Conservation (phyloP, 495 filamentous ascomycete genomes). For the Trichoderma asperelloides region DNA sequence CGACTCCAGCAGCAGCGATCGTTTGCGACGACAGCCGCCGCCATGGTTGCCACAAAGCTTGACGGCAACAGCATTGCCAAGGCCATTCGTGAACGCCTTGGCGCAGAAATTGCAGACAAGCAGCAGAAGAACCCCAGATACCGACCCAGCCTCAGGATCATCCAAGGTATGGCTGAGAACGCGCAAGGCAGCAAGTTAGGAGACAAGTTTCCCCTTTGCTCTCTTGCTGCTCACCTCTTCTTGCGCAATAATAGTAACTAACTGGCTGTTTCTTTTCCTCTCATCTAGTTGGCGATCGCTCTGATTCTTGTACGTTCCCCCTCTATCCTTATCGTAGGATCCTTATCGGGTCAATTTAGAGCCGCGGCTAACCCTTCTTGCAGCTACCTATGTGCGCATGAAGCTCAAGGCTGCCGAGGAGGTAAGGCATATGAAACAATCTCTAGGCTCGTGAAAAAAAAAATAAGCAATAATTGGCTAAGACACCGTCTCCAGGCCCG, state of each 20-base stretch:
- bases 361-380: neutral
- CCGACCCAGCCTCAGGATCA: slow-evolving; percentile 79
- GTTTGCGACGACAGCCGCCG: slow-evolving; percentile 39
- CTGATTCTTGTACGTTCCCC: slow-evolving; percentile 72
- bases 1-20: slow-evolving; percentile 10
- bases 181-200: slow-evolving; percentile 20
- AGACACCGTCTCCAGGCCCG: slow-evolving; percentile 52
- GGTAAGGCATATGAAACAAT: slow-evolving; percentile 37
- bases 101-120: slow-evolving; percentile 66
- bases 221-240: neutral
- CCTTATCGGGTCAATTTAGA: slow-evolving; percentile 1
- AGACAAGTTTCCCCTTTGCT: neutral
- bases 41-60: slow-evolving; percentile 83
- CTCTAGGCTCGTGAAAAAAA: slow-evolving; percentile 7
- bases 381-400: slow-evolving; percentile 98
- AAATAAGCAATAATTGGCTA: slow-evolving; percentile 7
- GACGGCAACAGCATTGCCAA: slow-evolving; percentile 94
- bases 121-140: slow-evolving; percentile 78
- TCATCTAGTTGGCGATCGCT: slow-evolving; percentile 66
- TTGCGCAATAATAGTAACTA: neutral
- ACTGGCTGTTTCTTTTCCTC: slow-evolving; percentile 15
- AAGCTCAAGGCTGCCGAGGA: slow-evolving; percentile 95
- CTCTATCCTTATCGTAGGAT: neutral
- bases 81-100: slow-evolving; percentile 70
- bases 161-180: slow-evolving; percentile 57